These are phyloP conservation scores for Metschnikowia reukaufii DNA, from an alignment of 805 yeast species.

Conservation along the genomic window DNA sequence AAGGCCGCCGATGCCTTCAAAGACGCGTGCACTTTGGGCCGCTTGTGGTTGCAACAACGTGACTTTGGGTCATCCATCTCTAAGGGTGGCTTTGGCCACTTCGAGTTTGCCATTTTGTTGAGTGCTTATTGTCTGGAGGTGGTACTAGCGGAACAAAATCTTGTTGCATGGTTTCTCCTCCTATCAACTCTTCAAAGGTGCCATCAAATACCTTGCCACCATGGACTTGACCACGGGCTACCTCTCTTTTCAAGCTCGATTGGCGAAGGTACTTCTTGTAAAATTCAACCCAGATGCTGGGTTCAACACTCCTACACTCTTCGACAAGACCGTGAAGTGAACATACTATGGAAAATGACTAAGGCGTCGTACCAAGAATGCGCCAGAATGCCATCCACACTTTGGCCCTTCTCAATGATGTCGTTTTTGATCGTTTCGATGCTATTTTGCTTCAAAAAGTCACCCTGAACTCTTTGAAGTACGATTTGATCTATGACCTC, in stretches of 20 bases:
- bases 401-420: conserved; percentile 67
- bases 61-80: conserved; percentile 67
- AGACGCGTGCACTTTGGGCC: conserved; percentile 84
- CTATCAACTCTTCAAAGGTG: conserved; percentile 90
- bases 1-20: conserved; percentile 77
- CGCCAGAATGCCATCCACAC: conserved; percentile 70
- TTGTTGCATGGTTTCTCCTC: conserved; percentile 86
- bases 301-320: conserved; percentile 70
- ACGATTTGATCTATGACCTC: conserved; percentile 61
- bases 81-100: conserved; percentile 86
- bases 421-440: conserved; percentile 79
- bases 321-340: conserved; percentile 72
- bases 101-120: conserved; percentile 81
- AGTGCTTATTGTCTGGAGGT: conserved; percentile 85
- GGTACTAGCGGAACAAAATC: conserved; percentile 73
- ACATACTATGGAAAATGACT: conserved; percentile 80
- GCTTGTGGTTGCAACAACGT: conserved; percentile 87
- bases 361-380: conserved; percentile 56
- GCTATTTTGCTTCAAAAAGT: conserved; percentile 68
- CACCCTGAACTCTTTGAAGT: conserved; percentile 53
- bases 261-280: conserved; percentile 44
- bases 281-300: conserved; percentile 53
- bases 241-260: conserved; percentile 58
- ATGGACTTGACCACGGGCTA: conserved; percentile 69
- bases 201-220: conserved; percentile 75